Base-by-base conservation (phyloP, 2,329 filamentous ascomycete species). In the Cladosporium sp. region DNA sequence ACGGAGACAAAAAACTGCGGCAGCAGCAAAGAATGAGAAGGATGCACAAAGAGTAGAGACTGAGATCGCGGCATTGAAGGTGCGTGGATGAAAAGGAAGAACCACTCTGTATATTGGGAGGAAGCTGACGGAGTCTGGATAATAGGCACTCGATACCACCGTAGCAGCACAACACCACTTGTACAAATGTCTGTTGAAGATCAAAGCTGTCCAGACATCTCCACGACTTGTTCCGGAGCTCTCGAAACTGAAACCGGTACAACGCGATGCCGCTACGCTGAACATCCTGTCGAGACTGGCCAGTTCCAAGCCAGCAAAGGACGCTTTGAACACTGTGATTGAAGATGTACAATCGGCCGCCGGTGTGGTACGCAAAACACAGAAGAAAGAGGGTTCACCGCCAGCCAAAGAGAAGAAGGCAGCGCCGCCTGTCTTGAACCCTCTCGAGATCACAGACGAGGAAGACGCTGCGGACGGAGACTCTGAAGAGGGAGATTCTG, bases 211-310 rank as follows among this genome's bases (percentile, higher is more conserved):
- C 51, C 81, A 81, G 41, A 82, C 84, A 34, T 79, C 80, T 15
- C 80, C 82, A 14, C 78, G 80, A 15, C 80, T 89, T 60, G 79
- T 79, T 47, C 74, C 68, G 64, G 78, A 75, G 62, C 74, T 78
- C 65, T 76, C 75, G 69, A 80, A 75, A 68, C 80, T 69, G 34
- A 74, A 75, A 3, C 74, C 79, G 15, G 74, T 79, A 7, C 75
- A 80, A 21, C 62, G 77, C 59, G 82, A 83, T 66, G 68, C 78
- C 0, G 82, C 84, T 1, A 79, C 82, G 62, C 78, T 85, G 21
- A 89, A 89, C 76, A 86, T 89, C 15, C 78, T 82, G 57, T 87
- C 85, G 15, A 77, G 87, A 62, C 69, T 89, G 61, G 88, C 85
- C 73, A 88, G 87, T 67, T 86, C 86, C 15, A 84, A 81, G 64